These are phyloP conservation scores for Auriculariales sp. DNA, from an alignment of 768 basidiomycete genomes.

Conservation along the genomic window DNA sequence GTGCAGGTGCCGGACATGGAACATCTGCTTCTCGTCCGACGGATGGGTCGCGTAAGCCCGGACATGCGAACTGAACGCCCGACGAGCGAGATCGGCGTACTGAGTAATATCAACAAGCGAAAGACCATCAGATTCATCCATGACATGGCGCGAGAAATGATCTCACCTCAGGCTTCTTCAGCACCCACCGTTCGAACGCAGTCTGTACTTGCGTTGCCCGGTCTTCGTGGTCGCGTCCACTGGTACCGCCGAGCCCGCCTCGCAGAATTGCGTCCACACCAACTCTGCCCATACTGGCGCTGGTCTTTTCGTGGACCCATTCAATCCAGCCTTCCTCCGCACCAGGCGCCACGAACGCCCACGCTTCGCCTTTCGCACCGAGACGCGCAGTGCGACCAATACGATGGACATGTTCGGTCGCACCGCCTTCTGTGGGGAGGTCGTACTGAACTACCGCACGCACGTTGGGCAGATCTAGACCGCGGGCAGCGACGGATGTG, in stretches of 20 bases:
- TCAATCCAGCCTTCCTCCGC: conserved; percentile 81
- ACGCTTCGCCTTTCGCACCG: conserved; percentile 90
- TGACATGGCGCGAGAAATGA: conserved; percentile 1
- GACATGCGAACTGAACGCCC: conserved; percentile 83
- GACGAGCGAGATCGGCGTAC: conserved; percentile 67
- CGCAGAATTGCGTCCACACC: conserved; percentile 56
- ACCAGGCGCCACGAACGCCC: conserved; percentile 82
- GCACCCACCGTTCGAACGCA: conserved; percentile 88
- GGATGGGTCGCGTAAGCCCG: conserved; percentile 97
- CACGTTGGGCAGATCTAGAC: conserved; percentile 89
- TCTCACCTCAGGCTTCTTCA: conserved; percentile 52
- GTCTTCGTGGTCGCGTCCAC: conserved; percentile 63
- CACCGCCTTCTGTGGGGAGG: conserved; percentile 91
- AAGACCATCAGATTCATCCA: conserved; percentile 2
- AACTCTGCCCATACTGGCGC: conserved; percentile 39
- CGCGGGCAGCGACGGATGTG: conserved; percentile 97
- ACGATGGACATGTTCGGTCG: conserved; percentile 91
- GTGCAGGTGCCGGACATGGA: conserved; percentile 89
- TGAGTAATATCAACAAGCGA: conserved; percentile 20
- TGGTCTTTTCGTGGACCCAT: conserved; percentile 60
- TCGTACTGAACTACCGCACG: conserved; percentile 93
- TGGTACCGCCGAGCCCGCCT: conserved; percentile 70
- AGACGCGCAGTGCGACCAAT: conserved; percentile 95
- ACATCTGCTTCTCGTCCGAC: conserved; percentile 86
- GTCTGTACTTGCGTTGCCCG: conserved; percentile 94